Conservation (phyloP, 2,329 filamentous ascomycete genomes). For the Penicillium sp. region DNA sequence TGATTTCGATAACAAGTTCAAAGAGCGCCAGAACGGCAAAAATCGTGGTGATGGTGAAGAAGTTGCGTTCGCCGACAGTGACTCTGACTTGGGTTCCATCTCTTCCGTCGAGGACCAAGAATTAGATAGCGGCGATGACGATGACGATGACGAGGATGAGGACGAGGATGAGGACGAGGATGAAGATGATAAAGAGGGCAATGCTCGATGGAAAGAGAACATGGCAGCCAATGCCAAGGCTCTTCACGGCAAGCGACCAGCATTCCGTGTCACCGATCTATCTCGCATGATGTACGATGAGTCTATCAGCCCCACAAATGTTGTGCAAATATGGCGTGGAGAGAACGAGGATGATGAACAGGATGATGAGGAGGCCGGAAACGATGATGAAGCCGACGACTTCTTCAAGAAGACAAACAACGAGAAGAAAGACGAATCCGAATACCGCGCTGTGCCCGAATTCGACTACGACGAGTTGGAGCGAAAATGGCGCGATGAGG, state of each 20-base stretch:
- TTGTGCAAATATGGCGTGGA: conserved; percentile 79
- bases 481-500: conserved; percentile 80
- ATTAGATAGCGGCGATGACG: conserved; percentile 53
- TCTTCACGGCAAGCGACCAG: conserved; percentile 70
- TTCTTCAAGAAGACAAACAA: conserved; percentile 64
- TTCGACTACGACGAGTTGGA: conserved; percentile 82
- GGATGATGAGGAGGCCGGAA: conserved; percentile 55
- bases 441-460: conserved; percentile 77
- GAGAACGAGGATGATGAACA: conserved; percentile 64
- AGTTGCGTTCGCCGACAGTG: conserved; percentile 90
- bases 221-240: conserved; percentile 74
- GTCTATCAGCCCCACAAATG: conserved; percentile 73
- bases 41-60: conserved; percentile 67
- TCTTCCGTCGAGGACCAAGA: conserved; percentile 66
- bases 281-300: conserved; percentile 89
- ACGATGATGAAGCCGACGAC: conserved; percentile 68
- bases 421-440: conserved; percentile 56
- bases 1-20: conserved; percentile 50
- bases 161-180: conserved; percentile 53
- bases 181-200: conserved; percentile 68
- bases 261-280: conserved; percentile 80
- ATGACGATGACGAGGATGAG: conserved; percentile 50
- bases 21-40: conserved; percentile 56
- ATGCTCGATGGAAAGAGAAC: conserved; percentile 88
- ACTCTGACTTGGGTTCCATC: conserved; percentile 91